Evolutionary conservation across 2,329 filamentous ascomycete species (phyloP).

Genomic region (Chaetomiaceae sp.): DNA sequence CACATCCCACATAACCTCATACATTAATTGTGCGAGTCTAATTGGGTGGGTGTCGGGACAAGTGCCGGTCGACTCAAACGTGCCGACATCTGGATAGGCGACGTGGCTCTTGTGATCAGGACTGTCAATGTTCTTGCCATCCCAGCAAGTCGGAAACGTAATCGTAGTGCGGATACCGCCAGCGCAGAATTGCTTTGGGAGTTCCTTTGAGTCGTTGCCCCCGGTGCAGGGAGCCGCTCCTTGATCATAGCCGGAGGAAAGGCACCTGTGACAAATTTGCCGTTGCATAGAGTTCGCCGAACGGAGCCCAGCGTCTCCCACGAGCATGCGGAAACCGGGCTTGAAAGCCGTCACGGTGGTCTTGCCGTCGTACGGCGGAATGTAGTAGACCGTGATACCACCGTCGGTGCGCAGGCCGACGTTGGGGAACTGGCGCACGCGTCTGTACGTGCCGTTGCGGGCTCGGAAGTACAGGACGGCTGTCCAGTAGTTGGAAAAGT

Average conservation of each 20-base stretch:
- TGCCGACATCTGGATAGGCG: constrained; percentile 27
- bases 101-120: constrained; percentile 38
- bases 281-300: constrained; percentile 31
- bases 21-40: constrained; percentile 31
- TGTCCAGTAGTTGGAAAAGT: constrained; percentile 27
- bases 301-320: constrained; percentile 30
- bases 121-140: constrained; percentile 45
- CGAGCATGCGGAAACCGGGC: constrained; percentile 40
- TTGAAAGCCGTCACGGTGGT: constrained; percentile 38
- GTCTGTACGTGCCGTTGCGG: constrained; percentile 23
- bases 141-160: constrained; percentile 46
- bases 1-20: constrained; percentile 39
- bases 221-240: constrained; percentile 35
- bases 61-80: constrained; percentile 21
- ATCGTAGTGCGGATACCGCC: constrained; percentile 39
- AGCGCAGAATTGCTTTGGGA: constrained; percentile 34
- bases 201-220: constrained; percentile 33
- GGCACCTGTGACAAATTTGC: constrained; percentile 37
- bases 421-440: constrained; percentile 21
- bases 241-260: constrained; percentile 33
- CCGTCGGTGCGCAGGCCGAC: constrained; percentile 20
- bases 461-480: constrained; percentile 24
- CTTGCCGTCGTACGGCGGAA: constrained; percentile 26
- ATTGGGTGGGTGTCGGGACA: constrained; percentile 27
- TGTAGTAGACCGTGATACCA: constrained; percentile 27